Base-by-base conservation (phyloP, 352 stramenopile genomes). In the Phytopythium mirpurense region DNA sequence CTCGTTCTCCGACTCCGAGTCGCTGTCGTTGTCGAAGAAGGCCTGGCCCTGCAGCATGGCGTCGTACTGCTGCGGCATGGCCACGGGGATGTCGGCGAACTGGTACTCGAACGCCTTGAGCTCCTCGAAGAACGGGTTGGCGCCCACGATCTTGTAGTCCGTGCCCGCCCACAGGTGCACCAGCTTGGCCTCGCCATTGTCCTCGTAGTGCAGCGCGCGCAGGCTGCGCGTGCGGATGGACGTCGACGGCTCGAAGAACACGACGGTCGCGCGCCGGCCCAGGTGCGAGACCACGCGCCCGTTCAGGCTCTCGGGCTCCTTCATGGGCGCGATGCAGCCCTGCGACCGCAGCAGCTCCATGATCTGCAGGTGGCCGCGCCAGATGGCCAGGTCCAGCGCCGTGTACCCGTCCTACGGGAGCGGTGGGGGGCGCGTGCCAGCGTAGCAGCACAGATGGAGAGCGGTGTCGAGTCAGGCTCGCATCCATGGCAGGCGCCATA, bases 401-500 rank as follows among this genome's bases (percentile, higher is more conserved):
- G 79, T 78, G 65, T 93, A 93, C 35, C 82, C 82, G 57, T 93
- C 82, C 81, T 92, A n/a, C n/a, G n/a, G n/a, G n/a, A n/a, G n/a
- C n/a, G n/a, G n/a, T n/a, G n/a, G n/a, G n/a, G n/a, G n/a, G n/a
- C n/a, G n/a, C n/a, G n/a, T n/a, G n/a, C n/a, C n/a, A n/a, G n/a
- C n/a, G n/a, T n/a, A n/a, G n/a, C n/a, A n/a, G n/a, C n/a, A n/a
- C n/a, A n/a, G n/a, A n/a, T n/a, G n/a, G n/a, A n/a, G n/a, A n/a
- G n/a, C n/a, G n/a, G n/a, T n/a, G n/a, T n/a, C n/a, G n/a, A n/a
- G n/a, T n/a, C n/a, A n/a, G n/a, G n/a, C n/a, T n/a, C n/a, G n/a
- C n/a, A n/a, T n/a, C n/a, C n/a, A n/a, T n/a, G n/a, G n/a, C n/a
- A n/a, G n/a, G n/a, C n/a, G n/a, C n/a, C n/a, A n/a, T n/a, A n/a